Evolutionary conservation across 768 basidiomycete species (phyloP), one percentile per base, ranked within the genome.

Genomic region (Neoboletus subvelutipes): DNA sequence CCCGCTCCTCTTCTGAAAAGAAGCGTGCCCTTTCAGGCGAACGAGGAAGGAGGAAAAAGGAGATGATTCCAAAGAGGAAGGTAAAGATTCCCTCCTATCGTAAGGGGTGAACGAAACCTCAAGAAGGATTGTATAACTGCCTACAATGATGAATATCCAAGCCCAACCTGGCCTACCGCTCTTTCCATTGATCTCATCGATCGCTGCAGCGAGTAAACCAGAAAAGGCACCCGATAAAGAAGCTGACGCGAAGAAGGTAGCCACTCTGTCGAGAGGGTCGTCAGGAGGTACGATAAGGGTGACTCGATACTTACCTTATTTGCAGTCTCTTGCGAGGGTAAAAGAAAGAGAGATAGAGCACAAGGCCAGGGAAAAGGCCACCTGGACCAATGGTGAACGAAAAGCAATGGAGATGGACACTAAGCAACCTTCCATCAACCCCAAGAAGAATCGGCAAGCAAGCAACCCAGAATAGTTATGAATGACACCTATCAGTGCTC

Each of bases 41-140:
- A 41, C 68, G 63, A 17, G 84, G 80, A 46, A 84, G 71, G 39
- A 86, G 56, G 61, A 78, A 73, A 73, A 77, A 85, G 0, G 81
- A 76, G 5, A 68, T 29, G 4, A 82, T 36, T 12, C 87, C 89
- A 58, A 86, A 82, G 4, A 80, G 48, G 53, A 83, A 72, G 0
- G 87, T 88, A 69, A 89, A 82, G 2, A 80, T 69, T 1, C 88
- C 88, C 68, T 89, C 82, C 71, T 75, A 31, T 28, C 7, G n/a
- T 39, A 40, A 39, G 13, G 4, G 26, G 12, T 39, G 24, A 50
- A n/a, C 20, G 11, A 22, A 29, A 37, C 2, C 24, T 45, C 13
- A 11, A 7, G 36, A 47, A 17, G 9, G 0, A 22, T 37, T 41
- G 9, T 4, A 7, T 12, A 4, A 40, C 4, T 1, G 58, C 69